A percentile compares a stretch with the other conserved stretches of the same genome.
Evolutionary conservation across 2,329 filamentous ascomycete genomes (phyloP).

Genomic region (Peltaster fructicola): DNA sequence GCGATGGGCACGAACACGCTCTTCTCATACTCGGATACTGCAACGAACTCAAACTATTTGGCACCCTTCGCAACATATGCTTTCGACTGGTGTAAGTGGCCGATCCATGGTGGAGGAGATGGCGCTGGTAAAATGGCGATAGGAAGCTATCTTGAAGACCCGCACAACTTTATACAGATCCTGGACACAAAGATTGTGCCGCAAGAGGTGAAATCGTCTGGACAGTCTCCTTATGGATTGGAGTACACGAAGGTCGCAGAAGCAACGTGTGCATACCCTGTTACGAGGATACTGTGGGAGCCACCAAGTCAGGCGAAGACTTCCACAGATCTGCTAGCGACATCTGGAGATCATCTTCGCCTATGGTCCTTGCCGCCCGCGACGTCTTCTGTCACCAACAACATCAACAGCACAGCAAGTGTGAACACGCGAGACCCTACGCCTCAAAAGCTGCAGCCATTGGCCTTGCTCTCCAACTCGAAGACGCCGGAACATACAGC

Average conservation of each 20-base stretch:
- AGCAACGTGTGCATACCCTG: slow-evolving; percentile 93
- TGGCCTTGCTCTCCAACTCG: slow-evolving; percentile 87
- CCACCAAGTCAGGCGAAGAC: slow-evolving; percentile 89
- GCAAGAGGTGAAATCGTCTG: slow-evolving; percentile 50
- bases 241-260: slow-evolving; percentile 91
- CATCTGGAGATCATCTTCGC: slow-evolving; percentile 82
- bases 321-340: slow-evolving; percentile 84
- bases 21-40: slow-evolving; percentile 50
- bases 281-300: slow-evolving; percentile 90
- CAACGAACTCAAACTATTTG: slow-evolving; percentile 73
- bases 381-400: slow-evolving; percentile 41
- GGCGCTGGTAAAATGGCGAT: slow-evolving; percentile 85
- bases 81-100: slow-evolving; percentile 99
- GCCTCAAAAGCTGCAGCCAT: slow-evolving; percentile 70
- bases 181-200: slow-evolving; percentile 67
- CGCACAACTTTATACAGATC: slow-evolving; percentile 99
- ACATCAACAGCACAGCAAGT: slow-evolving; percentile 47
- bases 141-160: slow-evolving; percentile 92
- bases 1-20: slow-evolving; percentile 37
- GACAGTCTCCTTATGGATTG: slow-evolving; percentile 54
- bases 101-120: slow-evolving; percentile 48
- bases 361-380: slow-evolving; percentile 68
- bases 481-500: slow-evolving; percentile 98
- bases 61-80: slow-evolving; percentile 93
- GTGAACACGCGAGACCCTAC: slow-evolving; percentile 40